Evolutionary conservation across 495 filamentous ascomycete species (phyloP).

Genomic region (Paragyromitra xinjiangensis): DNA sequence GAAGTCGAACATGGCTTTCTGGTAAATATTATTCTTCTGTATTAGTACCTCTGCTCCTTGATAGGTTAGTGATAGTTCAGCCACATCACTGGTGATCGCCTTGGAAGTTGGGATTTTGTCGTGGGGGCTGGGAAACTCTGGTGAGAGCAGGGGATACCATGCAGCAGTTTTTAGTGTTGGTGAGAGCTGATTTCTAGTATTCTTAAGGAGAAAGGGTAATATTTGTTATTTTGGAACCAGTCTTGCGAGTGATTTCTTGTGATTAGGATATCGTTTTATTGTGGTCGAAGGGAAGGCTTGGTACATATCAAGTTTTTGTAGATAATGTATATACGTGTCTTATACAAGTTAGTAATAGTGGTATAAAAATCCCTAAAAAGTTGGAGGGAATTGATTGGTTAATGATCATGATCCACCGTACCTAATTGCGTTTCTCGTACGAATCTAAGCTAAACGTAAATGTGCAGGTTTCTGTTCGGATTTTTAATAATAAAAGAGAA

Average conservation of each 20-base stretch:
- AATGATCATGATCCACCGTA: background rate
- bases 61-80: background rate
- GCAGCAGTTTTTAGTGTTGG: background rate
- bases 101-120: background rate
- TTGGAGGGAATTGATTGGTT: background rate
- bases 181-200: background rate
- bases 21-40: background rate
- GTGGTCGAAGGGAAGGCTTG: background rate
- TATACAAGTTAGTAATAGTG: background rate
- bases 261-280: background rate
- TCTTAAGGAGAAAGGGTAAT: background rate
- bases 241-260: slow-evolving; percentile 14
- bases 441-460: background rate
- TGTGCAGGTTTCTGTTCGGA: too few relatives aligned
- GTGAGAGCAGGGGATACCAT: background rate
- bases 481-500: background rate
- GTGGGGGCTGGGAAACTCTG: background rate
- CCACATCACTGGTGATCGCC: background rate
- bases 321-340: background rate
- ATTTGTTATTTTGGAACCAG: background rate
- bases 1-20: background rate
- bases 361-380: background rate
- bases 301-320: background rate
- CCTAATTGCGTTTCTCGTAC: background rate
- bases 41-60: background rate